A percentile compares a stretch with the other conserved stretches of the same genome.
phyloP scores from a whole-genome alignment of 345 rosid species.

The Isatis tinctoria region DNA sequence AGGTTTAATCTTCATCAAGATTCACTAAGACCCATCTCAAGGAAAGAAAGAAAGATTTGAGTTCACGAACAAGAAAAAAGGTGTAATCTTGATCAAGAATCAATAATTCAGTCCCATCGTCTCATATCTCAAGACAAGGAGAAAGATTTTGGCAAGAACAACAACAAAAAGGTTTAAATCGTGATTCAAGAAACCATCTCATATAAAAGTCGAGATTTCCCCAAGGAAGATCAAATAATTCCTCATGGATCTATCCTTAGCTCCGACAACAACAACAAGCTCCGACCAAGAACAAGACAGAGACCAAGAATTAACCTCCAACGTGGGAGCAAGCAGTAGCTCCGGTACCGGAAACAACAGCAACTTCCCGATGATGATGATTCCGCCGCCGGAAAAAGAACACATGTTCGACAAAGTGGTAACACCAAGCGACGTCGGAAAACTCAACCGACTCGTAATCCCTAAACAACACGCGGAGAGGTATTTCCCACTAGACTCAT shows the following conservation, averaged over 20 bases:
- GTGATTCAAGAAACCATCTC: constrained; percentile 3
- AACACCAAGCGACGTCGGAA: constrained; percentile 84
- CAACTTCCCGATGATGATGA: constrained; percentile 17
- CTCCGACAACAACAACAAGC: constrained; percentile 33
- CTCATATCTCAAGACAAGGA: neutral
- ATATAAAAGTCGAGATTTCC: neutral
- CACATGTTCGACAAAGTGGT: constrained; percentile 85
- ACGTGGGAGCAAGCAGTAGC: constrained; percentile 23
- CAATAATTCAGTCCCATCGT: neutral
- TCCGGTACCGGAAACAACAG: constrained; percentile 7
- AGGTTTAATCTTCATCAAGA: constrained; percentile 18
- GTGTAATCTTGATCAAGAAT: neutral
- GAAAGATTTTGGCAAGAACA: neutral
- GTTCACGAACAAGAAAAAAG: neutral
- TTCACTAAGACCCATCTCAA: constrained; percentile 14
- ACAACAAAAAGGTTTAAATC: neutral
- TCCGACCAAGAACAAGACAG: constrained; percentile 38
- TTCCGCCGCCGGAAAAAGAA: constrained; percentile 42
- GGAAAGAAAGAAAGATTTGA: neutral
- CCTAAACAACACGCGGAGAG: constrained; percentile 89
- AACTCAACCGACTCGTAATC: constrained; percentile 71
- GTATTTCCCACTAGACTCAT: constrained; percentile 75
- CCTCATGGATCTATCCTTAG: constrained; percentile 60
- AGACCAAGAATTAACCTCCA: constrained; percentile 30
- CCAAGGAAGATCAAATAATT: neutral